These are phyloP conservation scores for Penicillium coprophilum DNA, from an alignment of 495 filamentous ascomycete species.

Conservation along the genomic window DNA sequence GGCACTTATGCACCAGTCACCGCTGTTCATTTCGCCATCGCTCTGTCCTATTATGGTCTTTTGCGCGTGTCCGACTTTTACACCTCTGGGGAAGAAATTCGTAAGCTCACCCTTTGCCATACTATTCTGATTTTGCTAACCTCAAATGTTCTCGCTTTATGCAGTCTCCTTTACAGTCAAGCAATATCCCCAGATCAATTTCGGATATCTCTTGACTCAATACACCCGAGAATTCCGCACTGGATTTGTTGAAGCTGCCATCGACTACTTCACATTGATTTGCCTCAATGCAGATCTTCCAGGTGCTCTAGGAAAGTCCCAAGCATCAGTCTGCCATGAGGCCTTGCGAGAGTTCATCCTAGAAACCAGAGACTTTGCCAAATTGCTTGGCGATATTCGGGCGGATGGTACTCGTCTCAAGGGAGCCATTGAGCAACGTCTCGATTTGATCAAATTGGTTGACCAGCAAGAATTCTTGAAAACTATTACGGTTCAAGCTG, in stretches of 20 bases:
- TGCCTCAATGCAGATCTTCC: conserved; percentile 88
- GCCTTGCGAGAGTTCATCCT: conserved; percentile 93
- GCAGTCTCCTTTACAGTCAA: conserved; percentile 69
- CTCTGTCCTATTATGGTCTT: conserved; percentile 86
- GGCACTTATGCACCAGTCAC: conserved; percentile 86
- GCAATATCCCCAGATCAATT: conserved; percentile 85
- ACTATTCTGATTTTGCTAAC: conserved; percentile 32
- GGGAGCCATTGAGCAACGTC: conserved; percentile 86
- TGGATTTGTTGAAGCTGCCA: conserved; percentile 78
- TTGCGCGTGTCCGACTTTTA: conserved; percentile 77
- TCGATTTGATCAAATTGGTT: conserved; percentile 73
- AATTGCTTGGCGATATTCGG: conserved; percentile 86
- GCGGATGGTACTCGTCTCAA: conserved; percentile 76
- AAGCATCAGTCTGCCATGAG: conserved; percentile 83
- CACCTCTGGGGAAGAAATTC: conserved; percentile 66
- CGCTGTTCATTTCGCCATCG: conserved; percentile 92
- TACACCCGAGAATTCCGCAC: conserved; percentile 96
- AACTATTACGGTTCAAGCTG: conserved; percentile 85
- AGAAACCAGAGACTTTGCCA: conserved; percentile 91
- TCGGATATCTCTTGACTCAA: conserved; percentile 86
- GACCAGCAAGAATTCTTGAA: conserved; percentile 81
- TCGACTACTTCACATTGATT: conserved; percentile 90
- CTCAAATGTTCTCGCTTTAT: neutral
- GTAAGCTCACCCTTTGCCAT: conserved; percentile 43
- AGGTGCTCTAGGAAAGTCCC: conserved; percentile 68